These are phyloP conservation scores for Stentor roeselii DNA, from an alignment of 73 alveolate genomes.

Conservation along the genomic window DNA sequence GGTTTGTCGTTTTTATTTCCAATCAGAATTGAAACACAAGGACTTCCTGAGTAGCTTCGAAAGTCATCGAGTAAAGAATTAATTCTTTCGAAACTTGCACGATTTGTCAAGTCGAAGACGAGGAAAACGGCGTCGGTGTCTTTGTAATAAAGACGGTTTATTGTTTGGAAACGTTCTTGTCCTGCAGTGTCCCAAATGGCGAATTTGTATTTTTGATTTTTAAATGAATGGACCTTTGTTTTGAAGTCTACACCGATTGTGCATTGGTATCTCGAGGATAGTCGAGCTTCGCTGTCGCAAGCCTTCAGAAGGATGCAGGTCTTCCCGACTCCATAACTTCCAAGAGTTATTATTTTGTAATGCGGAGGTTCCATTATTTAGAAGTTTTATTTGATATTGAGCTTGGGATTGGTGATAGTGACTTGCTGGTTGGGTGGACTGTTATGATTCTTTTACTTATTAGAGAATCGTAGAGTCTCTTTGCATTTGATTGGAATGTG, in stretches of 20 bases:
- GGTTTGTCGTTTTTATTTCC: conserved; percentile 36
- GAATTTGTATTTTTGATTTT: not conserved
- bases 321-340: conserved; percentile 28
- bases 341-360: conserved; percentile 10
- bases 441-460: too few species aligned
- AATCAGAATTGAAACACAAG: not conserved
- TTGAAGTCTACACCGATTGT: conserved; percentile 75
- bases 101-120: conserved; percentile 22
- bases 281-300: conserved; percentile 43
- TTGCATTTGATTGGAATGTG: too few species aligned
- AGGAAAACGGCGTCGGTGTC: conserved; percentile 29
- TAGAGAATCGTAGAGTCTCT: too few species aligned
- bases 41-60: not conserved
- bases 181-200: conserved; percentile 61
- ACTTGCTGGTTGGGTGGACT: too few species aligned
- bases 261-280: conserved; percentile 45
- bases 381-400: too few species aligned
- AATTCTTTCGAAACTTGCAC: not conserved
- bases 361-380: conserved; percentile 3
- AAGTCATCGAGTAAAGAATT: conserved; percentile 4
- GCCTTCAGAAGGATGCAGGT: conserved; percentile 22
- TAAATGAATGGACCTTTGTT: not conserved
- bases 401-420: too few species aligned
- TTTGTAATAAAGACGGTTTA: conserved; percentile 2
- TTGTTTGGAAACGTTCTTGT: conserved; percentile 26